Percentiles rank a stretch among this genome's conserved stretches.
These are phyloP conservation scores for Argentina anserina DNA, from an alignment of 306 rosid genomes.

Conservation along the genomic window DNA sequence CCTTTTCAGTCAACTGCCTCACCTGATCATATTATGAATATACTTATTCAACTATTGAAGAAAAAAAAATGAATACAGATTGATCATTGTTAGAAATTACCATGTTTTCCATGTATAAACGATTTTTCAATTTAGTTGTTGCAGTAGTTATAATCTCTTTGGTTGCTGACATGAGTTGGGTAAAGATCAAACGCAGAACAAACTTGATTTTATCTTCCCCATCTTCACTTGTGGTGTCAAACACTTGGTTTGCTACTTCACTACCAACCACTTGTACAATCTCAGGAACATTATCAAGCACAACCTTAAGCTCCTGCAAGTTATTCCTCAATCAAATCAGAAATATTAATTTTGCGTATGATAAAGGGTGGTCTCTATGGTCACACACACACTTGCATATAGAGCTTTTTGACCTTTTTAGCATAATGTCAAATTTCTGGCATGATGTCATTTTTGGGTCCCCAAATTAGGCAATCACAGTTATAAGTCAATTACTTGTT, in stretches of 20 bases:
- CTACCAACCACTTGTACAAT: constrained; percentile 60
- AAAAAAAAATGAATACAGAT: neutral
- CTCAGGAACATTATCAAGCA: constrained; percentile 74
- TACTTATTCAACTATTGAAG: neutral
- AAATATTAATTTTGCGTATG: neutral
- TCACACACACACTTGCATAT: neutral
- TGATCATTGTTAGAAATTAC: constrained; percentile 20
- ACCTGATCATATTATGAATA: constrained; percentile 42
- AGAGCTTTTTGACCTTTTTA: neutral
- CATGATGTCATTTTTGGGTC: neutral
- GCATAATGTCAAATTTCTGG: neutral
- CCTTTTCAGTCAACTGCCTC: constrained; percentile 78
- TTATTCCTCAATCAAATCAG: neutral
- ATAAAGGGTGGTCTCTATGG: neutral
- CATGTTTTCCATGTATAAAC: constrained; percentile 61
- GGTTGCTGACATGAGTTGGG: constrained; percentile 76
- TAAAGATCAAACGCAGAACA: constrained; percentile 57
- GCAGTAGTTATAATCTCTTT: constrained; percentile 47
- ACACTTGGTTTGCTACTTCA: constrained; percentile 48
- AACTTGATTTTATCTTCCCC: constrained; percentile 51
- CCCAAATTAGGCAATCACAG: neutral
- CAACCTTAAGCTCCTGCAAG: constrained; percentile 71
- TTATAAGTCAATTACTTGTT: constrained; percentile 1
- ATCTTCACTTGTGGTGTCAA: constrained; percentile 39
- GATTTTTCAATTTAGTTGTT: constrained; percentile 52